These are phyloP conservation scores for Phylloporus sp. DNA, from an alignment of 1,284 basidiomycete genomes.

Conservation along the genomic window DNA sequence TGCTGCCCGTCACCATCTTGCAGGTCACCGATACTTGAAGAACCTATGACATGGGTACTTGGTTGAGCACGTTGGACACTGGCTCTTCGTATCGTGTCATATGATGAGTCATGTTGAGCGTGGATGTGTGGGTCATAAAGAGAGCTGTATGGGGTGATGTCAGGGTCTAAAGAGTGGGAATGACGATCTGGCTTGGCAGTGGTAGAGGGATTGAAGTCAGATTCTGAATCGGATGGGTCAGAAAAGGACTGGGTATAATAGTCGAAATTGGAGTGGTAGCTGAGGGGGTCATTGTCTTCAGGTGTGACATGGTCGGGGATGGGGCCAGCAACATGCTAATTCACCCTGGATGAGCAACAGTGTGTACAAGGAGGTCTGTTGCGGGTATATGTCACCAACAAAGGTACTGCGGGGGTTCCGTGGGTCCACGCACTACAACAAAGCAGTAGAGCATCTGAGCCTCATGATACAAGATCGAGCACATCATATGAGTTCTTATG, in stretches of 20 bases:
- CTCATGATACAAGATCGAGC: no score
- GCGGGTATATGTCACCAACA: no score
- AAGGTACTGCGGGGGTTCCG: no score
- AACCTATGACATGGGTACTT: not conserved
- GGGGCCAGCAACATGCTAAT: no score
- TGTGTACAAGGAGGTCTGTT: no score
- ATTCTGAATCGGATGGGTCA: conserved; percentile 38
- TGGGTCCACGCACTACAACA: no score
- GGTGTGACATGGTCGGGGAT: conserved; percentile 7
- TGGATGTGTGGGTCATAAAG: conserved; percentile 29
- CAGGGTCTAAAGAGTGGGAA: conserved; percentile 8
- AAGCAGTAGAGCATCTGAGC: no score
- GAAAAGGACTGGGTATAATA: conserved; percentile 43
- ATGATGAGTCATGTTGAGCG: conserved; percentile 48
- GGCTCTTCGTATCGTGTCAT: conserved; percentile 41
- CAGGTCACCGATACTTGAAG: conserved; percentile 5
- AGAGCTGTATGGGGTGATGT: conserved; percentile 27
- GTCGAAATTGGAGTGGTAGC: conserved; percentile 42
- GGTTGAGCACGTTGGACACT: not conserved
- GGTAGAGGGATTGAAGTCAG: conserved; percentile 22
- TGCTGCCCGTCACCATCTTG: conserved; percentile 19
- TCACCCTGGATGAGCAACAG: no score
- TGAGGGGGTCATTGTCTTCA: conserved; percentile 37
- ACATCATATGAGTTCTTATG: no score
- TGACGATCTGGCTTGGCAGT: conserved; percentile 4